A percentile compares a stretch with the other conserved stretches of the same genome.
phyloP scores from a whole-genome alignment of 441 rosid species.

The Gossypium trilobum region DNA sequence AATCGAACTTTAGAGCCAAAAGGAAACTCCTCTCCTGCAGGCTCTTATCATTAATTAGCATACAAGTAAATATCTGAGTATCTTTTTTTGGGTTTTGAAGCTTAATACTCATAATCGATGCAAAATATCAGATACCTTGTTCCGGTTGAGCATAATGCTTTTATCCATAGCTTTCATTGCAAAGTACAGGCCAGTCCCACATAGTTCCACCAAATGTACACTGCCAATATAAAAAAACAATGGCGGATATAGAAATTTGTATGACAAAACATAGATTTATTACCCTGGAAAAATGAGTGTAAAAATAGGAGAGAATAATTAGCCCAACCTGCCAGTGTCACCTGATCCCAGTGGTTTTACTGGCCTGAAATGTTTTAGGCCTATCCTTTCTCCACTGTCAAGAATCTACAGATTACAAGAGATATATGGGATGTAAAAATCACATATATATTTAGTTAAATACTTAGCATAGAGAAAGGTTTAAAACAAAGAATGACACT shows the following conservation, averaged over 20 bases:
- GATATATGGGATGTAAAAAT: not conserved
- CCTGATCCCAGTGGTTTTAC: conserved; percentile 89
- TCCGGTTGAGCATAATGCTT: conserved; percentile 76
- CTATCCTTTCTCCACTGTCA: conserved; percentile 64
- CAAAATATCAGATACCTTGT: conserved; percentile 45
- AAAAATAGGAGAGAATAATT: not conserved
- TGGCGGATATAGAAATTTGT: not conserved
- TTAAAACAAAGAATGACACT: not conserved
- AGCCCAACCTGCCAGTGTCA: conserved; percentile 88
- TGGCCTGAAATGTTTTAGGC: conserved; percentile 76
- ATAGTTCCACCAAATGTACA: conserved; percentile 84
- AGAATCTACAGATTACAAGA: conserved; percentile 33
- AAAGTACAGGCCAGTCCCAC: conserved; percentile 56
- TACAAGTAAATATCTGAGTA: not conserved
- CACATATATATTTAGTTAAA: not conserved
- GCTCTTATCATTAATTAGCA: not conserved
- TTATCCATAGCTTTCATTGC: conserved; percentile 99
- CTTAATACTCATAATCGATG: not conserved
- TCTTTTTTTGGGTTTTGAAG: not conserved
- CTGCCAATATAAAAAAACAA: conserved; percentile 30
- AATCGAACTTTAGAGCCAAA: not conserved
- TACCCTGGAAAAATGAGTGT: not conserved
- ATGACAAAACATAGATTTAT: not conserved
- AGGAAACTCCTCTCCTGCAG: not conserved
- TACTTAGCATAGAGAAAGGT: not conserved